Conservation (phyloP, 305 asterid genomes). For the Ilex paraguariensis region DNA sequence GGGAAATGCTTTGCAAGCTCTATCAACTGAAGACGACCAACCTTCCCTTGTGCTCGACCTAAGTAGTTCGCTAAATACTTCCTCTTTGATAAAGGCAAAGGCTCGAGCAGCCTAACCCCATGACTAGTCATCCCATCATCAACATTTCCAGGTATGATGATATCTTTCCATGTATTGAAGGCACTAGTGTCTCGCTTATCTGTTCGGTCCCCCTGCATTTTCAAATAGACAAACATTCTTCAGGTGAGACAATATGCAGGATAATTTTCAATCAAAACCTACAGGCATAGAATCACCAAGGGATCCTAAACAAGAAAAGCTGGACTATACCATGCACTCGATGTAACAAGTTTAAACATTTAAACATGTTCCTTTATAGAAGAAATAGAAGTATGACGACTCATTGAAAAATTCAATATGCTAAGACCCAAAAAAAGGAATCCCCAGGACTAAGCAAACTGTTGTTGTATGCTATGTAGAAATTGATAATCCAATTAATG, state of each 20-base stretch:
- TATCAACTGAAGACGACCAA: conserved; percentile 76
- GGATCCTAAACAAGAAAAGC: too few species aligned
- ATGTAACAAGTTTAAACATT: too few species aligned
- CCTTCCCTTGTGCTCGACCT: conserved; percentile 95
- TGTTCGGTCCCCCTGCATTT: conserved; percentile 83
- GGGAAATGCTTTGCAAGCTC: conserved; percentile 81
- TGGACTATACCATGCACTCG: too few species aligned
- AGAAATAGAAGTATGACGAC: too few species aligned
- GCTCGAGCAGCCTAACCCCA: conserved; percentile 59
- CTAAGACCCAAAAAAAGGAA: too few species aligned
- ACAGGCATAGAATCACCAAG: background rate
- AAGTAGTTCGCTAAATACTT: conserved; percentile 78
- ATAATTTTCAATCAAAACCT: conserved; percentile 3
- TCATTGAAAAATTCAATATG: too few species aligned
- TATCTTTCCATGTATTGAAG: conserved; percentile 95
- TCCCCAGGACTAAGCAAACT: too few species aligned
- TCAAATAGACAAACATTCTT: conserved; percentile 3
- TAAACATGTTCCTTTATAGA: too few species aligned
- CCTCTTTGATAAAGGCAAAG: conserved; percentile 78
- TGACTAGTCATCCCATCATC: conserved; percentile 88
- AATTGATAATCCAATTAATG: too few species aligned
- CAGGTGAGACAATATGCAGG: too few species aligned
- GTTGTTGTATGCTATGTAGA: too few species aligned
- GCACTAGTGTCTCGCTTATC: conserved; percentile 93
- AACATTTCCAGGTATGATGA: conserved; percentile 87